Percentiles rank a stretch among this genome's conserved stretches.
These are phyloP conservation scores for Spiromastix sp. DNA, from an alignment of 2,329 filamentous ascomycete species.

Conservation along the genomic window DNA sequence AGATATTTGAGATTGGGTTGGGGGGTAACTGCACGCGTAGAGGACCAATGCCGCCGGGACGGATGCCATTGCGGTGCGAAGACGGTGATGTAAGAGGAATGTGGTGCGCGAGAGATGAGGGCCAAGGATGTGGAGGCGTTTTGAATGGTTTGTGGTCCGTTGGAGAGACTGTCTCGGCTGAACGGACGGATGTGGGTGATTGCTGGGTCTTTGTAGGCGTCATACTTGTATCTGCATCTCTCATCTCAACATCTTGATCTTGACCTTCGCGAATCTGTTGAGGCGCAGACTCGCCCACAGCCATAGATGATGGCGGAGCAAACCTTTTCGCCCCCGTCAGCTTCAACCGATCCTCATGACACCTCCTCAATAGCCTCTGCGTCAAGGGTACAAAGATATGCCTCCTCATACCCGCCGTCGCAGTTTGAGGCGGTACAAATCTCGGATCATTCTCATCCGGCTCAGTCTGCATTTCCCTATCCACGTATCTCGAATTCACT, in stretches of 20 bases:
- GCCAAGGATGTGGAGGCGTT: slow-evolving; percentile 22
- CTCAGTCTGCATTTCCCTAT: slow-evolving; percentile 34
- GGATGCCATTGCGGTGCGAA: slow-evolving; percentile 13
- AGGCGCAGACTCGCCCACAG: slow-evolving; percentile 7
- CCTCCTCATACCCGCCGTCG: slow-evolving; percentile 16
- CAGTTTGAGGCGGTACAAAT: slow-evolving; percentile 10
- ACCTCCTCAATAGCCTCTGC: slow-evolving; percentile 32
- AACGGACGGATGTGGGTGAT: neutral
- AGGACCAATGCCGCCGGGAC: too few species aligned
- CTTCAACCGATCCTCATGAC: slow-evolving; percentile 29
- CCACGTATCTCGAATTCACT: slow-evolving; percentile 30
- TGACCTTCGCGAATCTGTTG: slow-evolving; percentile 4
- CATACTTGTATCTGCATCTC: slow-evolving; percentile 26
- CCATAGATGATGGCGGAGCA: slow-evolving; percentile 10
- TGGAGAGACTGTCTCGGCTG: neutral
- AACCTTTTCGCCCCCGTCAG: slow-evolving; percentile 20
- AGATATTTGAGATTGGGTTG: slow-evolving; percentile 10
- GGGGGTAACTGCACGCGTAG: slow-evolving; percentile 22
- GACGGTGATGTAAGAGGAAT: slow-evolving; percentile 15
- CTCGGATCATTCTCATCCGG: slow-evolving; percentile 27
- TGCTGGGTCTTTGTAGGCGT: slow-evolving; percentile 13
- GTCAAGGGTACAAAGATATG: slow-evolving; percentile 30
- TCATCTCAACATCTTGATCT: slow-evolving; percentile 18
- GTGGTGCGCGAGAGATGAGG: slow-evolving; percentile 29
- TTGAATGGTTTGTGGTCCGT: slow-evolving; percentile 7